Evolutionary conservation across 352 stramenopile species (phyloP), one percentile per base, ranked within the genome.

Genomic region (Lagenidium sp.): DNA sequence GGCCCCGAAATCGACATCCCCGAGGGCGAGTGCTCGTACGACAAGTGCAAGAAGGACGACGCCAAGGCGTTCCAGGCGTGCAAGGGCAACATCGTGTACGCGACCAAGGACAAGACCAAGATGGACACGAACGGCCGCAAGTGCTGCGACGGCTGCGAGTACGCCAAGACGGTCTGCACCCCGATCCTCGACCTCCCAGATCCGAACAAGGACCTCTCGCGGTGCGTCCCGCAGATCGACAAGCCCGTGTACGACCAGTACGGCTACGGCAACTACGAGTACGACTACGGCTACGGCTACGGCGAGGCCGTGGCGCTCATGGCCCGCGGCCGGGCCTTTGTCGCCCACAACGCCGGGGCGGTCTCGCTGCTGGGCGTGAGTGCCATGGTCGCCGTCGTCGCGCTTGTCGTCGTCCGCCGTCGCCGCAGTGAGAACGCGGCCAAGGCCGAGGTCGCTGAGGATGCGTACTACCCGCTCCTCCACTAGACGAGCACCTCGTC

Each of bases 391-490:
- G 68, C 62, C 16, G 49, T 81, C 6, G 61, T 82, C 23, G 64
- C 68, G 18, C 48, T 85, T 6, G 57, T 85, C 35, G 66, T 76
- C 29, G 68, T 79, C n/a, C 51, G 47, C 34, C n/a, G n/a, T n/a
- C 59, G 60, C 39, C 68, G 60, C 16, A 60, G 57, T 31, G 37
- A 39, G 8, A 50, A 56, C 4, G 37, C 40, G 5, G 36, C 50
- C 2, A 35, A 51, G 12, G 44, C 49, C n/a, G 41, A 30, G 29
- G 32, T 53, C n/a, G 22, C 52, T 6, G 65, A 81, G 10, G 68
- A 82, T 31, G 72, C 68, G 19, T 81, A 82, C 48, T 81, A 82
- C 31, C 68, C 72, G 21, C 56, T 85, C 34, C 53, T 85, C 36
- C 52, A 72, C 49, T 85, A 72, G 41, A 56, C 32, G 29, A 44